These are phyloP conservation scores for Agrocybe pediades DNA, from an alignment of 768 basidiomycete genomes.

Conservation along the genomic window DNA sequence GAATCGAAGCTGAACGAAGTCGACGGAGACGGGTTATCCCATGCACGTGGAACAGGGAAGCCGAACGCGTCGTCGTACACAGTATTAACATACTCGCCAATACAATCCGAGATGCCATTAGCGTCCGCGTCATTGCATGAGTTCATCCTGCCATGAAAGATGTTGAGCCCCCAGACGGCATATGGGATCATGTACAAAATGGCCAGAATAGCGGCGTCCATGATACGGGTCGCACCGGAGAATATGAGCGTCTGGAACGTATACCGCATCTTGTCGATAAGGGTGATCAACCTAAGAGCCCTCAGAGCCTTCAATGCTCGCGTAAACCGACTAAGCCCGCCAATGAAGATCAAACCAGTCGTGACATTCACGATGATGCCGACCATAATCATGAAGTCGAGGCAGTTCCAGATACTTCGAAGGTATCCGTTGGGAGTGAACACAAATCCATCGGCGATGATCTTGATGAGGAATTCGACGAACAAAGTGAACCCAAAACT, in stretches of 20 bases:
- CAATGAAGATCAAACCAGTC: constrained; percentile 72
- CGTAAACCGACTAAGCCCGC: constrained; percentile 80
- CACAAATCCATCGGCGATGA: constrained; percentile 89
- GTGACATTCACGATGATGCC: constrained; percentile 77
- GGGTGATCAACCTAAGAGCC: constrained; percentile 86
- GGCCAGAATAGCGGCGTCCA: constrained; percentile 89
- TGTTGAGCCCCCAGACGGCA: constrained; percentile 92
- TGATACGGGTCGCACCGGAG: constrained; percentile 78
- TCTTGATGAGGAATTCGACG: constrained; percentile 85
- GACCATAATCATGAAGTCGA: constrained; percentile 85
- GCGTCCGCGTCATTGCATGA: constrained; percentile 73
- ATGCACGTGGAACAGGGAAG: constrained; percentile 82
- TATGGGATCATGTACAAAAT: constrained; percentile 92
- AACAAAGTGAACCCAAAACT: constrained; percentile 72
- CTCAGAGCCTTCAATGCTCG: constrained; percentile 86
- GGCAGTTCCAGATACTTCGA: constrained; percentile 87
- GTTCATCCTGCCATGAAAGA: constrained; percentile 86
- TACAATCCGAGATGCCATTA: constrained; percentile 63
- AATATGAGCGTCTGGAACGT: constrained; percentile 89
- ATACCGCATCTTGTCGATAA: constrained; percentile 82
- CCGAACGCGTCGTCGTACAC: constrained; percentile 62
- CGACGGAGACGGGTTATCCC: constrained; percentile 83
- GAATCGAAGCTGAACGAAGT: constrained; percentile 89
- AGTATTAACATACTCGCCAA: constrained; percentile 70
- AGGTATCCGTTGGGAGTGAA: constrained; percentile 93